Evolutionary conservation across 139 green algal genomes (phyloP), one percentile per base, ranked within the genome.

Genomic region (Chlamydomonas sphaeroides): DNA sequence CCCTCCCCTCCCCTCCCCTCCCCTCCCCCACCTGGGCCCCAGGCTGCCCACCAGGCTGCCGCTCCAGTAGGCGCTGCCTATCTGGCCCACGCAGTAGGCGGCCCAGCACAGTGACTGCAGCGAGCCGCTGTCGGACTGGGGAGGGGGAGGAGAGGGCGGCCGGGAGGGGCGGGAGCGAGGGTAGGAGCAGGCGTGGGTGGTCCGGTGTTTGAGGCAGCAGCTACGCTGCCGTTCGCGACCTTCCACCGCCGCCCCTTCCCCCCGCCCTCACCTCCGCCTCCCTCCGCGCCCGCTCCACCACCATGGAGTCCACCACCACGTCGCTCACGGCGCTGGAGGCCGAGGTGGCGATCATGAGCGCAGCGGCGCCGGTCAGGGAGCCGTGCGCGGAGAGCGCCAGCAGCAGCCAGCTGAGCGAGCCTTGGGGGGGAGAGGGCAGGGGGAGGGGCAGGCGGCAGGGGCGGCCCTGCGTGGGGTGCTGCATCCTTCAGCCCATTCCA

Each of bases 241-340:
- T 14, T 51, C 56, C 26, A 10, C 25, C 56, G 3, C 56, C 25
- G 25, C 10, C 25, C 56, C 56, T 33, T 2, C 26, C 56, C 25
- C 56, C 56, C 25, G 17, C 79, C 71, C 49, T 17, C 66, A 88
- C 88, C 72, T 88, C 56, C 11, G 87, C 77, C 68, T 87, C 79
- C 7, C 87, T 85, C 59, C 89, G 48, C 10, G 88, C 80, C 11
- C 84, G n/a, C 88, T 97, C 93, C 68, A 99, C 96, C 35, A 99
- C 97, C 48, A 99, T 94, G 32, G 92, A 97, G 92, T 99, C 97
- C 23, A 98, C 95, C n/a, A 99, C 94, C 41, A 99, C 97, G 78
- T 99, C 97, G 48, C 86, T 92, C 67, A 93, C 94, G 10, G 96
- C 96, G 1, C 95, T 98, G 41, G 86, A 85, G 1, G 95, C 68